Evolutionary conservation across 164 flowering plant genomes (phyloP), one percentile per base, ranked within the genome.

Genomic region (Vitis riparia): DNA sequence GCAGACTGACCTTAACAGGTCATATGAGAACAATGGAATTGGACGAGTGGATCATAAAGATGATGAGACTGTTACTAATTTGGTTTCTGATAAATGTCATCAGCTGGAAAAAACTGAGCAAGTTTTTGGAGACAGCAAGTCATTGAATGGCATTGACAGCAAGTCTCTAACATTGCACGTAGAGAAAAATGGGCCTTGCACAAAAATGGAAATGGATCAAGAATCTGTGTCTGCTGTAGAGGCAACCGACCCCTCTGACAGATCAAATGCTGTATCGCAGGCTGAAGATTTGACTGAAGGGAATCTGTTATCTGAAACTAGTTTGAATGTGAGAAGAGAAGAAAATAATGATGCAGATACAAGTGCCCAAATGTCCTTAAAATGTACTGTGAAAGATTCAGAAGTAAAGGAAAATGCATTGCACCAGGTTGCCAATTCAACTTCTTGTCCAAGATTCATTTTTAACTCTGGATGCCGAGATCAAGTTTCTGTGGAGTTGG

Each of bases 1-100:
- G 71, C 73, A 66, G 27, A 68, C 76, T 60, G 82, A 81, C 10
- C n/a, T 75, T 74, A 77, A 69, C 53, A 66, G 12, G 37, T 66
- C 58, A 1, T 77, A 64, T 59, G 77, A 62, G 8, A 71, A 67
- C 11, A 72, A 61, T 68, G 78, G 63, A 30, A 17, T 53, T 56
- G 74, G 50, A 55, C 61, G 15, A 44, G n/a, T 58, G 29, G 80
- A 82, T 76, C 58, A 47, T 64, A 66, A 62, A 16, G 74, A 69
- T 59, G 47, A 52, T 63, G 78, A 71, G 32, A 67, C 50, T 30
- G 56, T 51, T 1, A 77, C 77, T 32, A 37, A 68, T 51, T 9
- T 53, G 17, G 70, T 44, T 13, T 13, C 70, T 57, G 75, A 52
- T 66, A 74, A 66, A 9, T 63, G 55, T 62, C 60, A 55, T 62